These are phyloP conservation scores for Clathrospora elynae DNA, from an alignment of 2,329 filamentous ascomycete genomes.

Conservation along the genomic window DNA sequence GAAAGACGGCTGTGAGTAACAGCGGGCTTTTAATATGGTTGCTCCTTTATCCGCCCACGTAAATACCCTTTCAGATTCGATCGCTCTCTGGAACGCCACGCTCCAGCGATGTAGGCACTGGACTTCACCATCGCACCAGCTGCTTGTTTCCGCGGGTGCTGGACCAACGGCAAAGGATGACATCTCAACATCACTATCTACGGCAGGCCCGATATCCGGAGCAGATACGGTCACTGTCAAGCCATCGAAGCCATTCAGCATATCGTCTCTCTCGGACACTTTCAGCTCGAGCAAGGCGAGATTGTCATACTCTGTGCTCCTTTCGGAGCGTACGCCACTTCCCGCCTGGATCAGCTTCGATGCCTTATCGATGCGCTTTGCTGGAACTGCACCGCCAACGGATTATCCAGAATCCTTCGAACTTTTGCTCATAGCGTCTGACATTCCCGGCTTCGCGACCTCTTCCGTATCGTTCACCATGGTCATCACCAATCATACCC, in stretches of 20 bases:
- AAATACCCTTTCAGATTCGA: conserved; percentile 45
- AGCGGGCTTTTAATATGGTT: conserved; percentile 28
- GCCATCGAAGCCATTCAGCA: conserved; percentile 44
- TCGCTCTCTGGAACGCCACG: conserved; percentile 74
- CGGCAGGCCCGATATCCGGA: conserved; percentile 62
- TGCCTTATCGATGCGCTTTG: conserved; percentile 65
- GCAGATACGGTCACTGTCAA: conserved; percentile 60
- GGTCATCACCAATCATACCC: conserved; percentile 70
- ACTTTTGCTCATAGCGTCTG: conserved; percentile 76
- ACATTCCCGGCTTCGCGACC: conserved; percentile 77
- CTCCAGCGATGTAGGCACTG: conserved; percentile 60
- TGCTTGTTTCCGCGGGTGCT: conserved; percentile 68
- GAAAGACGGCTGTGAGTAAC: conserved; percentile 39
- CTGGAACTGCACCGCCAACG: conserved; percentile 70
- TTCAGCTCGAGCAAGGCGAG: conserved; percentile 64
- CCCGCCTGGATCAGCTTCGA: conserved; percentile 87
- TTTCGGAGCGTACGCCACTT: conserved; percentile 77
- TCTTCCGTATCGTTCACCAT: conserved; percentile 70
- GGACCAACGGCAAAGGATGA: conserved; percentile 62
- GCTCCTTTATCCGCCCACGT: conserved; percentile 19
- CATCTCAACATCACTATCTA: conserved; percentile 62
- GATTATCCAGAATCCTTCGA: conserved; percentile 72
- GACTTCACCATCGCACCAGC: conserved; percentile 70
- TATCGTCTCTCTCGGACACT: conserved; percentile 57
- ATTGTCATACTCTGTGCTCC: conserved; percentile 75